Conservation (phyloP, 1,139 yeast genomes). For the Yamadazyma blattariae region DNA sequence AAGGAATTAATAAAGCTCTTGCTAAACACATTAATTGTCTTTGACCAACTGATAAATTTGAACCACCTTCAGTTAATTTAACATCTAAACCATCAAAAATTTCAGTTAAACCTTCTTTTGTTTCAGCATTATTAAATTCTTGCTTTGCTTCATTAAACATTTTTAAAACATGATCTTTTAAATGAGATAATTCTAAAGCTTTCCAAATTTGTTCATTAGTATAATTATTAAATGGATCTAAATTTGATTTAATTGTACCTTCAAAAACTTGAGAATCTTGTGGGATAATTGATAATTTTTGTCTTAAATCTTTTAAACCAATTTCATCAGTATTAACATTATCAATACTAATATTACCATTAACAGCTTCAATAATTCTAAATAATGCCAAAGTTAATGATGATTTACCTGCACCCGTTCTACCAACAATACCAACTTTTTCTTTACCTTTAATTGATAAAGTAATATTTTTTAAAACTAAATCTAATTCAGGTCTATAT, state of each 20-base stretch:
- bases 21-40: conserved; percentile 90
- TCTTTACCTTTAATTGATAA: conserved; percentile 71
- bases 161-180: conserved; percentile 65
- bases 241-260: conserved; percentile 83
- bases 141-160: conserved; percentile 47
- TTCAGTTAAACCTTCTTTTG: conserved; percentile 10
- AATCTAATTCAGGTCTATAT: conserved; percentile 81
- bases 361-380: conserved; percentile 77
- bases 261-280: conserved; percentile 97
- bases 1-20: conserved; percentile 77
- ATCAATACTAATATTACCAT: conserved; percentile 76
- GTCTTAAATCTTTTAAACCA: conserved; percentile 83
- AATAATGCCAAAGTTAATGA: conserved; percentile 86
- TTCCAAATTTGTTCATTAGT: conserved; percentile 82
- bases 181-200: conserved; percentile 80
- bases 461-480: conserved; percentile 71
- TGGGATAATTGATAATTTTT: conserved; percentile 84
- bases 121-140: conserved; percentile 20
- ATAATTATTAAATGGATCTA: conserved; percentile 75
- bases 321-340: conserved; percentile 62
- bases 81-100: conserved; percentile 49
- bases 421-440: conserved; percentile 91
- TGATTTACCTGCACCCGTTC: conserved; percentile 98
- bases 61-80: conserved; percentile 74
- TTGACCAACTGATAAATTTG: conserved; percentile 87